Evolutionary conservation across 1,284 basidiomycete genomes (phyloP), one percentile per base, ranked within the genome.

Genomic region (Coniophora puteana): DNA sequence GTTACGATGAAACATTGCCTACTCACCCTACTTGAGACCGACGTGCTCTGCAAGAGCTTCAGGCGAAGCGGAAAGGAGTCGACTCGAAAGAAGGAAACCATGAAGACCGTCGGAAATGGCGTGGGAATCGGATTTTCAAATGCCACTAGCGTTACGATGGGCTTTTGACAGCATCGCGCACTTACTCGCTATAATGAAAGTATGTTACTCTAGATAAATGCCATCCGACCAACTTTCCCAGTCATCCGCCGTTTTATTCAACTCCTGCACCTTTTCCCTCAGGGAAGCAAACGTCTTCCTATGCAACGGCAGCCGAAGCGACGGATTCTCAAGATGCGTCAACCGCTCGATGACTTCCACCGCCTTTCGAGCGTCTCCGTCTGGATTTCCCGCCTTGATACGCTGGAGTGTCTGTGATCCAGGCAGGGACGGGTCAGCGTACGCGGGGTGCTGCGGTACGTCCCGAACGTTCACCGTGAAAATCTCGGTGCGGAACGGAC

Each of bases 201-300:
- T n/a, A n/a, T n/a, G n/a, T n/a, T 41, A 38, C 20, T 13, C 38
- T 20, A 53, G 24, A 11, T 56, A 53, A 0, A 62, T 5, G 5
- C 51, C 59, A 13, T 64, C 53, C 10, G 62, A 59, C 63, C 62
- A 65, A 2, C 45, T 43, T 21, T 47, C 49, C 33, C 57, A 62
- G 28, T 48, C 47, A 29, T 57, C 50, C 6, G 31, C 47, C 14
- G 45, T 38, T 14, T 47, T 48, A 4, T 50, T 16, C 21, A 62
- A 30, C 25, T 25, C 29, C 24, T 32, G 43, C 16, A 45, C 43
- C 45, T 63, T 57, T 2, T 12, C 22, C n/a, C 29, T 47, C 14
- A 41, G 26, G 13, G 32, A 5, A 13, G 5, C 42, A 13, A 57
- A 14, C 4, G 26, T 39, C 6, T 23, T 41, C 29, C 38, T 49